Percentiles rank a stretch among this genome's conserved stretches.
Conservation (phyloP, 1,139 yeast species). For the Cylindricascospora bacillispora region DNA sequence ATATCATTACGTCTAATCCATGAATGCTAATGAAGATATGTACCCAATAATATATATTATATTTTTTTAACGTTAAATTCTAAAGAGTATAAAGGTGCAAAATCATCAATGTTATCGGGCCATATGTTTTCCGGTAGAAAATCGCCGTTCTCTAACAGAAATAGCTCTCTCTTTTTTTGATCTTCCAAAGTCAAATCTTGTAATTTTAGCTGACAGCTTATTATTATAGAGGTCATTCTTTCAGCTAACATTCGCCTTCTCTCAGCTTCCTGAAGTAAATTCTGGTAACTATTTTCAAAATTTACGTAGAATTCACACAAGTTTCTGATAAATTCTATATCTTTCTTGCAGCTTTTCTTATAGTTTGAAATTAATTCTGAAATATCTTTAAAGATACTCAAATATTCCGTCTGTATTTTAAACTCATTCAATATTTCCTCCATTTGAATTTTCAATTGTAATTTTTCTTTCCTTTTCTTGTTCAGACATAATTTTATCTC, state of each 20-base stretch:
- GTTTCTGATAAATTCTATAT: slow-evolving; percentile 22
- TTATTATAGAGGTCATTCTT: slow-evolving; percentile 29
- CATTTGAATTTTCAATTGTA: slow-evolving; percentile 17
- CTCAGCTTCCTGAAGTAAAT: slow-evolving; percentile 36
- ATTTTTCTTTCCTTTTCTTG: slow-evolving; percentile 8
- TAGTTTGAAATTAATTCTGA: slow-evolving; percentile 15
- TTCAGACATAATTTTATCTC: slow-evolving; percentile 17
- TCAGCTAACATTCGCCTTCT: slow-evolving; percentile 33
- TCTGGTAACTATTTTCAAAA: slow-evolving; percentile 38
- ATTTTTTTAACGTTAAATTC: slow-evolving; percentile 14
- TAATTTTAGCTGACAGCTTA: slow-evolving; percentile 31
- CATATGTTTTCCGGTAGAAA: slow-evolving; percentile 43
- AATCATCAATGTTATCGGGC: slow-evolving; percentile 30
- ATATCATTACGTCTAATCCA: no score
- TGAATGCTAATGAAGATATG: no score
- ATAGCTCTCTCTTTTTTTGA: slow-evolving; percentile 28
- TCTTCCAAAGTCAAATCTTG: slow-evolving; percentile 31
- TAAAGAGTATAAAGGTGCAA: slow-evolving; percentile 18
- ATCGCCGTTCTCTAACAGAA: slow-evolving; percentile 35
- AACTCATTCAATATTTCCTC: slow-evolving; percentile 19
- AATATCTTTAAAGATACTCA: slow-evolving; percentile 17
- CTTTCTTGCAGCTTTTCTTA: slow-evolving; percentile 18
- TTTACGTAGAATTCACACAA: slow-evolving; percentile 36
- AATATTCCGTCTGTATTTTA: slow-evolving; percentile 16
- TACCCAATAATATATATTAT: no score